Evolutionary conservation across 352 stramenopile genomes (phyloP).

Genomic region (Stramenopiles sp.): DNA sequence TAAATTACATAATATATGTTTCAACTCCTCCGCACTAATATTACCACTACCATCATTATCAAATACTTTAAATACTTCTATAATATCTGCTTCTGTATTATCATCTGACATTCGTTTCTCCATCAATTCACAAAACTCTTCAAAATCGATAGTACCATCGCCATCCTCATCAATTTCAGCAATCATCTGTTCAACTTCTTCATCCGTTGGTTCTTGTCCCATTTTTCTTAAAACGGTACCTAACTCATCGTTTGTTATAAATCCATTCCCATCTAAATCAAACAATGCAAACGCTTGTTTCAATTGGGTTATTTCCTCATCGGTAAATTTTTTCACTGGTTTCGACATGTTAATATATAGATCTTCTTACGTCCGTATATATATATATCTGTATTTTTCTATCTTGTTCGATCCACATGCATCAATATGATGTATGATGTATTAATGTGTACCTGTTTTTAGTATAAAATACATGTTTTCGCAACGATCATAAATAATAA

Average conservation of each 20-base stretch:
- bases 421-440: too few species aligned
- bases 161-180: conserved; percentile 82
- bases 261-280: conserved; percentile 76
- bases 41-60: conserved; percentile 8
- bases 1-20: neutral
- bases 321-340: neutral
- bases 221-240: conserved; percentile 83
- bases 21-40: neutral
- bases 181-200: conserved; percentile 90
- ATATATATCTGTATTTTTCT: too few species aligned
- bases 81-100: neutral
- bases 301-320: conserved; percentile 33
- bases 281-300: conserved; percentile 88
- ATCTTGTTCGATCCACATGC: too few species aligned
- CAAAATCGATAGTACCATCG: conserved; percentile 39
- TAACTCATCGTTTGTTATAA: conserved; percentile 77
- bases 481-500: too few species aligned
- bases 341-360: too few species aligned
- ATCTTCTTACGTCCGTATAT: too few species aligned
- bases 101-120: conserved; percentile 10
- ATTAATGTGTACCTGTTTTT: too few species aligned
- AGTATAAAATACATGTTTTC: too few species aligned
- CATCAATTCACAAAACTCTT: conserved; percentile 20
- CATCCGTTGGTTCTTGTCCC: conserved; percentile 72
- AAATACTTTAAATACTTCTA: conserved; percentile 10